phyloP scores from a whole-genome alignment of 768 basidiomycete species.

The Megacollybia marginata region DNA sequence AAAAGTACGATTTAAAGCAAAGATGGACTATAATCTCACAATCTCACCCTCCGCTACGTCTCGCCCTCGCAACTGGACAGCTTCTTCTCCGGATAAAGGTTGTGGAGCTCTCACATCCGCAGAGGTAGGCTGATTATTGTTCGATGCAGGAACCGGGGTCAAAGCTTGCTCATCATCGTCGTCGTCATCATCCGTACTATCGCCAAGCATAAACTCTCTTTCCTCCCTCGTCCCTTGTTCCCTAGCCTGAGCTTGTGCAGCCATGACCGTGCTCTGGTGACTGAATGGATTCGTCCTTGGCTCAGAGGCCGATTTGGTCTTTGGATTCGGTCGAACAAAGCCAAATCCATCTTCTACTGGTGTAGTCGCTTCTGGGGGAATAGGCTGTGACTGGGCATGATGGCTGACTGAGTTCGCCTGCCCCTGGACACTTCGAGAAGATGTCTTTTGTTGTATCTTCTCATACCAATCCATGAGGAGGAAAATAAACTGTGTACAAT shows the following conservation, averaged over 20 bases:
- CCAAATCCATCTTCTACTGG: constrained; percentile 11
- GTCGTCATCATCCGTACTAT: constrained; percentile 7
- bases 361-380: constrained; percentile 9
- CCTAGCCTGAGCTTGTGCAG: constrained; percentile 9
- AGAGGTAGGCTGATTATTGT: no score
- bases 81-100: no score
- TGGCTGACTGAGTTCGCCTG: constrained; percentile 34
- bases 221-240: constrained; percentile 19
- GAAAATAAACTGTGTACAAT: constrained; percentile 21
- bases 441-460: constrained; percentile 22
- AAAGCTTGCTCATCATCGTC: constrained; percentile 6
- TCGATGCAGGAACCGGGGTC: no score
- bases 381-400: constrained; percentile 18
- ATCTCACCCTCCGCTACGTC: no score
- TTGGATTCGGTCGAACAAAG: background rate
- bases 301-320: constrained; percentile 1
- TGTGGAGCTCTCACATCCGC: no score
- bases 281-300: constrained; percentile 4
- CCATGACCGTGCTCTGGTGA: constrained; percentile 2
- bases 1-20: no score
- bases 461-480: constrained; percentile 33
- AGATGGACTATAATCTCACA: no score
- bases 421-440: constrained; percentile 12
- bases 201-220: constrained; percentile 24
- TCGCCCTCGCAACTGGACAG: no score